Evolutionary conservation across 441 rosid species (phyloP), one percentile per base, ranked within the genome.

Genomic region (Flueggea neowawraea): DNA sequence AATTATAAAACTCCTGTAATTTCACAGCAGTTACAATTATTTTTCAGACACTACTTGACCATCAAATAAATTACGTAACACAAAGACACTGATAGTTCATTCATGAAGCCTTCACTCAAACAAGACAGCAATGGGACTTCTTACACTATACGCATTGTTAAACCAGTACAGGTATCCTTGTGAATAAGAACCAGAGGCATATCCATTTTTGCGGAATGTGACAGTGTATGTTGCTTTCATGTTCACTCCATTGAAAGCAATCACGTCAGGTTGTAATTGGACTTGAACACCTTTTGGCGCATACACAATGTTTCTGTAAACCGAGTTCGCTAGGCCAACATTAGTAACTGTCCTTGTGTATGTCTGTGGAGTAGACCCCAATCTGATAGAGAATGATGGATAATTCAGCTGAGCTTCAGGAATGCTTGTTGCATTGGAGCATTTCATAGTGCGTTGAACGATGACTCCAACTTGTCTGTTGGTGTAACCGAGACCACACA

Each of bases 341-440:
- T 81, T 78, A 31, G 83, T 86, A 16, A 80, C 76, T 5, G 80
- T 75, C 64, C 87, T 83, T 6, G 72, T 75, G 70, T 71, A 78
- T 12, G 78, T 76, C 66, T 71, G 77, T 12, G 79, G 61, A 16
- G 54, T 52, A 5, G 80, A 55, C 6, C 77, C 73, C 31, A 78
- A 16, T 31, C 5, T 28, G 31, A 82, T 58, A 2, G 86, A 75
- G 48, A 84, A 86, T 2, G 92, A 75, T 15, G 89, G 86, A 48
- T 86, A 78, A 36, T 86, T 86, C 10, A 84, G 76, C 36, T 81
- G 81, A 16, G 84, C 70, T 54, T 83, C 87, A 28, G 73, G 61
- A 59, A 80, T 80, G 63, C 28, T 68, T 13, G 72, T 0, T 17
- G 16, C 48, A 16, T 51, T 56, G 15, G 84, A 63, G 57, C 88